Evolutionary conservation across 2,329 filamentous ascomycete species (phyloP).

Genomic region (Lecanosticta acicola): DNA sequence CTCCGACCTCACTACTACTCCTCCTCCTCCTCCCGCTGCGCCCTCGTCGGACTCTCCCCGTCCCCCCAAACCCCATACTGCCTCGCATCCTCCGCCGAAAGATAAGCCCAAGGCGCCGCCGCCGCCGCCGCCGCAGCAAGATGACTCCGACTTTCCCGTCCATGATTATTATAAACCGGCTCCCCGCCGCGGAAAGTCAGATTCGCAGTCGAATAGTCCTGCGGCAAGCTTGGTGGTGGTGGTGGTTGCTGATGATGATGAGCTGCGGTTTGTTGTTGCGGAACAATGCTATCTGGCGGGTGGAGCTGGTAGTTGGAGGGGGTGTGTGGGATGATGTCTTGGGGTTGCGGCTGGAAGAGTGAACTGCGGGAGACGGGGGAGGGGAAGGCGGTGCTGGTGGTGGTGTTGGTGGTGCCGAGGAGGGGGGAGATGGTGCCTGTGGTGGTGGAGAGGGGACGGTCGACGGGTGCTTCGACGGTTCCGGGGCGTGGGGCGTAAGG

Average conservation of each 20-base stretch:
- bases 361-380: not conserved
- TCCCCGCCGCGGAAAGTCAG: not conserved
- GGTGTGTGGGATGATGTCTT: conserved; percentile 9
- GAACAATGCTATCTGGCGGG: conserved; percentile 12
- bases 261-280: conserved; percentile 1
- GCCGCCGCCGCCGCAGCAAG: too few relatives aligned
- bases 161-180: too few relatives aligned
- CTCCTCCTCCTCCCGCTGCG: not conserved
- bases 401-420: not conserved
- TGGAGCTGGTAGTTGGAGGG: conserved; percentile 12
- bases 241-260: too few relatives aligned
- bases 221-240: conserved; percentile 14
- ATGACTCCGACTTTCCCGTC: too few relatives aligned
- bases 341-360: too few relatives aligned
- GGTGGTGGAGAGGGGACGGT: not conserved
- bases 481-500: not conserved
- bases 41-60: conserved; percentile 1
- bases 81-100: conserved; percentile 13
- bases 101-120: conserved; percentile 10
- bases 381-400: not conserved
- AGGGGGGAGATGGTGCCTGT: not conserved
- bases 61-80: conserved; percentile 13
- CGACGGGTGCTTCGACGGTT: not conserved
- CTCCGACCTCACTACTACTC: not conserved
- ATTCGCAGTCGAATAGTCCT: conserved; percentile 15